Percentiles rank a stretch among this genome's conserved stretches.
Conservation (phyloP, 2,329 filamentous ascomycete genomes). For the Exophiala aquamarina region DNA sequence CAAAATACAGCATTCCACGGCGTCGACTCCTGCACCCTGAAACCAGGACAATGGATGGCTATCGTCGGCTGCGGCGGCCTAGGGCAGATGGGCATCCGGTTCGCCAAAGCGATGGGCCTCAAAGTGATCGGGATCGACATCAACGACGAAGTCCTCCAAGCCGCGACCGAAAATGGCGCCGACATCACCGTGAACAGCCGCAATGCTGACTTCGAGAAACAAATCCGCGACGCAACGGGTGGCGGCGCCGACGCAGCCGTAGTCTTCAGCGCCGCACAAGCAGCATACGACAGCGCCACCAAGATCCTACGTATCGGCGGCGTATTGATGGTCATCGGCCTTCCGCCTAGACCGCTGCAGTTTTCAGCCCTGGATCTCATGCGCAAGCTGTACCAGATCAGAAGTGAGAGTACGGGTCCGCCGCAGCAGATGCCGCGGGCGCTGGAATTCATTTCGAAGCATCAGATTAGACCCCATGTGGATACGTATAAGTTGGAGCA, state of each 20-base stretch:
- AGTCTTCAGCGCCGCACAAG: constrained; percentile 15
- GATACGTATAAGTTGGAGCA: constrained; percentile 14
- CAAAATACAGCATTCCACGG: constrained; percentile 4
- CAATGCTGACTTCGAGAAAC: constrained; percentile 1
- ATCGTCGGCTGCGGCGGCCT: constrained; percentile 26
- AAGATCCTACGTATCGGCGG: constrained; percentile 13
- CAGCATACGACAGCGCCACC: constrained; percentile 15
- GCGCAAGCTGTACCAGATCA: constrained; percentile 9
- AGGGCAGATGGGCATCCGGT: constrained; percentile 27
- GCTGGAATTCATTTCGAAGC: constrained; percentile 11
- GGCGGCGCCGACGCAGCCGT: constrained; percentile 12
- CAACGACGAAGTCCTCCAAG: constrained; percentile 42
- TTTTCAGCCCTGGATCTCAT: constrained; percentile 6
- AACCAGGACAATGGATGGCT: constrained; percentile 23
- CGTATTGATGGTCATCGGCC: constrained; percentile 5
- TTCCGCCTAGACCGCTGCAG: constrained; percentile 6
- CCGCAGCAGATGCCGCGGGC: constrained; percentile 9
- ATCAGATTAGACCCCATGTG: constrained; percentile 10
- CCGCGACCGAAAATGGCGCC: constrained; percentile 40
- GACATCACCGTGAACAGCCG: constrained; percentile 27
- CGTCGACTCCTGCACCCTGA: neutral
- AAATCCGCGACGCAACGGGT: constrained; percentile 3
- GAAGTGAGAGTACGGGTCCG: constrained; percentile 9
- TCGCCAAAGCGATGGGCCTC: constrained; percentile 29
- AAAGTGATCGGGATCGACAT: constrained; percentile 10